These are phyloP conservation scores for Solanum hybrid DNA, from an alignment of 305 asterid genomes.

Conservation along the genomic window DNA sequence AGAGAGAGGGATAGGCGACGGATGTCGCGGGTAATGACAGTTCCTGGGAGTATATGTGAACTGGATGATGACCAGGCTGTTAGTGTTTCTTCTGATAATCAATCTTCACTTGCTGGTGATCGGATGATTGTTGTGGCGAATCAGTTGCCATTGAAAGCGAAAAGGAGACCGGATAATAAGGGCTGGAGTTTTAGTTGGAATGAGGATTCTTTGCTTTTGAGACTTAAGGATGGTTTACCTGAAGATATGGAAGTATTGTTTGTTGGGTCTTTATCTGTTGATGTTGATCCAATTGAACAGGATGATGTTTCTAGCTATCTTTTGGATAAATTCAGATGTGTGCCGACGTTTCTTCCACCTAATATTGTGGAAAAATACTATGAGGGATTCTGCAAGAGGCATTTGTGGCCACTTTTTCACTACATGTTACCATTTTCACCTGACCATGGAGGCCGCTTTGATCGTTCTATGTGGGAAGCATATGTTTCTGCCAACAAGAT, in stretches of 20 bases:
- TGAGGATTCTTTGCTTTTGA: slow-evolving; percentile 67
- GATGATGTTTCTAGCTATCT: slow-evolving; percentile 81
- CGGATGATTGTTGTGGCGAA: slow-evolving; percentile 81
- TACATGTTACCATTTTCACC: slow-evolving; percentile 85
- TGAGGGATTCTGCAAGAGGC: slow-evolving; percentile 91
- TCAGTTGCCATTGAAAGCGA: slow-evolving; percentile 77
- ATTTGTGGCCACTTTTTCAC: slow-evolving; percentile 91
- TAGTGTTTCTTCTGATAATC: slow-evolving; percentile 80
- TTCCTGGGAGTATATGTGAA: slow-evolving; percentile 85
- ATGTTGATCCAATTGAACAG: slow-evolving; percentile 92
- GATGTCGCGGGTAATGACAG: slow-evolving; percentile 77
- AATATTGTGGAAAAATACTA: slow-evolving; percentile 59
- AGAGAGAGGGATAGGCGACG: slow-evolving; percentile 74
- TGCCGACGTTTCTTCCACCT: slow-evolving; percentile 77
- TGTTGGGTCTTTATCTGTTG: slow-evolving; percentile 78
- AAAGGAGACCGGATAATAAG: slow-evolving; percentile 79
- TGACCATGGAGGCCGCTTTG: slow-evolving; percentile 81
- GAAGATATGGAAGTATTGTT: slow-evolving; percentile 88
- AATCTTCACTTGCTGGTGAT: slow-evolving; percentile 74
- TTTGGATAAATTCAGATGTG: slow-evolving; percentile 73
- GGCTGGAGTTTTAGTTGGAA: slow-evolving; percentile 96
- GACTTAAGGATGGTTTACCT: slow-evolving; percentile 86
- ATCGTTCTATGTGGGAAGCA: slow-evolving; percentile 91
- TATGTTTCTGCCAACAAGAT: slow-evolving; percentile 80
- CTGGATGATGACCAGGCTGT: slow-evolving; percentile 80